Base-by-base conservation (phyloP, 1,284 basidiomycete species). In the Calocybe gambosa region DNA sequence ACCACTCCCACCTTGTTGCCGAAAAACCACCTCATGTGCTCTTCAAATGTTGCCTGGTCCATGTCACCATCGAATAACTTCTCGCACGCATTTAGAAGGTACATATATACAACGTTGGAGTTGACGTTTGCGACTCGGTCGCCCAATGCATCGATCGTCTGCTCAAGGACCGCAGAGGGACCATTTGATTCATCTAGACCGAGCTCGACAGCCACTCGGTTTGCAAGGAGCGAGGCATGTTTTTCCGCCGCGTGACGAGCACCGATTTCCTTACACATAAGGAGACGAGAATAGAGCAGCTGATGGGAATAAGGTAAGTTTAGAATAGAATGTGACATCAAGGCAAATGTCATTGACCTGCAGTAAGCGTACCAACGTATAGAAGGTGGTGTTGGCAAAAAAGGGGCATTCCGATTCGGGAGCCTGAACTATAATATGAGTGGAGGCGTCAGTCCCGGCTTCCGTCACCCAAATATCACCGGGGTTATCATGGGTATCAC, bases 11-110 rank as follows among this genome's bases (percentile, higher is more conserved):
- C 93, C 74, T 93, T 89, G 54, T 85, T 94, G 26, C 93, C 91
- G 71, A 95, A 98, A 77, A 99, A 94, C 80, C 90, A 92, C 50
- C 96, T 74, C 76, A 96, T 83, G 57, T 92, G 89, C 63, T 99
- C 95, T 64, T 99, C 96, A 60, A 93, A 98, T 15, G 84, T 82
- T 23, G 77, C 71, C 59, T 87, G 88, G 65, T 98, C 95, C 52
- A 98, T 75, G 60, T 98, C 93, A 50, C 80, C 86, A 58, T 93
- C 91, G 60, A 98, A 98, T 41, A 96, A 66, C 70, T 91, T 90
- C 67, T 96, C 93, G 62, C 89, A 90, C n/a, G 92, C 85, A 51
- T 88, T 90, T 37, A 98, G 73, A 39, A 96, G 75, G 59, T 94
- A 93, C 66, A 83, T 75, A 68, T 98, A 98, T 53, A 92, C 84